Evolutionary conservation across 352 stramenopile genomes (phyloP).

Genomic region (Peronospora farinosa): DNA sequence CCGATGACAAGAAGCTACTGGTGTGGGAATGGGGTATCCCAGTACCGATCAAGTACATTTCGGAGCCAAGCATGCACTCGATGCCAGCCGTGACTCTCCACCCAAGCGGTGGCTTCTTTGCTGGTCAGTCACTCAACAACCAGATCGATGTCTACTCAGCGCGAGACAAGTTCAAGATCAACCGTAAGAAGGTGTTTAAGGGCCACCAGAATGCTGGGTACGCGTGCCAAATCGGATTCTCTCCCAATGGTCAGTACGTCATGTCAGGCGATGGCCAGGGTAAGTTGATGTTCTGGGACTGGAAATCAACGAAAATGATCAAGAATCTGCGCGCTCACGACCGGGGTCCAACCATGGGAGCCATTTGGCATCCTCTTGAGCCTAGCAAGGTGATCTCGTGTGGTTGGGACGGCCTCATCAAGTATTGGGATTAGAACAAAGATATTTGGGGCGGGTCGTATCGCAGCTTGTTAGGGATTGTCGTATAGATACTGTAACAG

Average conservation of each 20-base stretch:
- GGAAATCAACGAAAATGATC: constrained; percentile 91
- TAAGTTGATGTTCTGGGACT: constrained; percentile 99
- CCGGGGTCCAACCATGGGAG: constrained; percentile 91
- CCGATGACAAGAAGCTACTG: constrained; percentile 98
- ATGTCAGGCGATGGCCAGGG: constrained; percentile 95
- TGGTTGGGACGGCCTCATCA: constrained; percentile 98
- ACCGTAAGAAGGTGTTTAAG: constrained; percentile 91
- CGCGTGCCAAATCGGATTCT: constrained; percentile 93
- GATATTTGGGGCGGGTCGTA: neutral
- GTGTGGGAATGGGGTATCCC: constrained; percentile 97
- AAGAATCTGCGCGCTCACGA: constrained; percentile 89
- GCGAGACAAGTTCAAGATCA: constrained; percentile 92
- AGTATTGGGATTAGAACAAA: constrained; percentile 96
- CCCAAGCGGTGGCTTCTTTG: constrained; percentile 89
- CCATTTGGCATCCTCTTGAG: constrained; percentile 96
- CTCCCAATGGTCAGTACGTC: constrained; percentile 92
- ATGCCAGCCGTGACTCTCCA: constrained; percentile 96
- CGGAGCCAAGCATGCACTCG: constrained; percentile 97
- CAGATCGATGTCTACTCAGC: constrained; percentile 96
- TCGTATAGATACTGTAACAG: neutral
- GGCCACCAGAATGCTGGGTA: constrained; percentile 94
- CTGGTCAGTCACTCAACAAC: constrained; percentile 97
- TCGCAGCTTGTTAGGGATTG: neutral
- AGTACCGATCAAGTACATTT: constrained; percentile 99
- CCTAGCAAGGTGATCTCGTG: constrained; percentile 94